These are phyloP conservation scores for Alternaria burnsii DNA, from an alignment of 2,329 filamentous ascomycete genomes.

Conservation along the genomic window DNA sequence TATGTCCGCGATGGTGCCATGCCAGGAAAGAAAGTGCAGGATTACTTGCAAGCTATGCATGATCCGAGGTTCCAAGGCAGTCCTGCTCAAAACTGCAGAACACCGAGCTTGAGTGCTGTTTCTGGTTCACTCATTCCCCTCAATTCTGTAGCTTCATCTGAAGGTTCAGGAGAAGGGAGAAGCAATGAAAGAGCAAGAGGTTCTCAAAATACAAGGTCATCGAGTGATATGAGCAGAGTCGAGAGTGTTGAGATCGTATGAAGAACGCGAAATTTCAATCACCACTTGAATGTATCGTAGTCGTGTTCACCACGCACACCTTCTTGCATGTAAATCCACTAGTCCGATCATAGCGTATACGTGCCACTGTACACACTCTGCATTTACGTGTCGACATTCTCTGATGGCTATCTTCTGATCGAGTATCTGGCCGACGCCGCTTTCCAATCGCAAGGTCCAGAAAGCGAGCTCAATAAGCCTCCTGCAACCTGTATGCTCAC, in stretches of 20 bases:
- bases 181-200: background rate
- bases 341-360: no score
- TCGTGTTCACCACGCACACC: background rate
- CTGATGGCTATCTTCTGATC: background rate
- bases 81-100: background rate
- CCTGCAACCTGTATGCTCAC: background rate
- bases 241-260: background rate
- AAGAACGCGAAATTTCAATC: background rate
- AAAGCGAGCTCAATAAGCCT: background rate
- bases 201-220: background rate
- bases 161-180: background rate
- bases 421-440: background rate
- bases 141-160: no score
- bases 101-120: background rate
- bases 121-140: background rate
- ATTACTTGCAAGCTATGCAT: slow-evolving; percentile 14
- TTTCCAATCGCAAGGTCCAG: background rate
- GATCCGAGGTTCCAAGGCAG: background rate
- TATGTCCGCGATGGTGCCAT: slow-evolving; percentile 15
- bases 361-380: no score
- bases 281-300: background rate
- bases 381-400: no score
- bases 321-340: no score
- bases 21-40: slow-evolving; percentile 25
- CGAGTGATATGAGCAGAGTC: background rate